These are phyloP conservation scores for Cyanidiococcus yangmingshanensis DNA, from an alignment of 23 red algal species.

Conservation along the genomic window DNA sequence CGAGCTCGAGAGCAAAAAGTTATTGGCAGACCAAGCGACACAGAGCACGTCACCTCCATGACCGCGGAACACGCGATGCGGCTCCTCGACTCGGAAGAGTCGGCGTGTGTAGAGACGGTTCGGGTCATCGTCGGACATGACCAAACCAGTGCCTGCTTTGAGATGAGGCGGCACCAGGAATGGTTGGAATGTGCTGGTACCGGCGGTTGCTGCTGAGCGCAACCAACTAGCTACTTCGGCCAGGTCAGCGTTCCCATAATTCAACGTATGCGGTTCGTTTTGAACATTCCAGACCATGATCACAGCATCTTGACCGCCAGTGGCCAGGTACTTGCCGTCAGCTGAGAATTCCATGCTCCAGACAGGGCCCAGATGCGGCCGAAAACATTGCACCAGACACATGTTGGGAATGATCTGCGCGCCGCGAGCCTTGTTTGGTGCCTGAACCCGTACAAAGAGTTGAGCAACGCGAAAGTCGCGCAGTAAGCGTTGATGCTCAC, in stretches of 20 bases:
- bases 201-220: conserved; percentile 12
- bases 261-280: conserved; percentile 9
- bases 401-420: conserved; percentile 32
- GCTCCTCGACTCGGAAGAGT: conserved; percentile 23
- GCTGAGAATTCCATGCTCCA: conserved; percentile 54
- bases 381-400: conserved; percentile 53
- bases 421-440: conserved; percentile 29
- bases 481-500: not conserved
- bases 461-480: conserved; percentile 4
- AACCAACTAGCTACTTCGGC: not conserved
- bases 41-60: conserved; percentile 45
- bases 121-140: not conserved
- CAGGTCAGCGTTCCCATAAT: conserved; percentile 11
- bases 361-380: conserved; percentile 57
- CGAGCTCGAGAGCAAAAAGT: conserved; percentile 64
- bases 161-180: conserved; percentile 4
- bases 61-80: conserved; percentile 35
- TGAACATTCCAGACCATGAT: conserved; percentile 62
- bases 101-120: not conserved
- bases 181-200: conserved; percentile 20
- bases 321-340: conserved; percentile 50
- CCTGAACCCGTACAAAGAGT: conserved; percentile 43
- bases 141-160: not conserved
- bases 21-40: conserved; percentile 62
- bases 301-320: conserved; percentile 46